phyloP scores from a whole-genome alignment of 306 rosid genomes.

The Rubus idaeus region DNA sequence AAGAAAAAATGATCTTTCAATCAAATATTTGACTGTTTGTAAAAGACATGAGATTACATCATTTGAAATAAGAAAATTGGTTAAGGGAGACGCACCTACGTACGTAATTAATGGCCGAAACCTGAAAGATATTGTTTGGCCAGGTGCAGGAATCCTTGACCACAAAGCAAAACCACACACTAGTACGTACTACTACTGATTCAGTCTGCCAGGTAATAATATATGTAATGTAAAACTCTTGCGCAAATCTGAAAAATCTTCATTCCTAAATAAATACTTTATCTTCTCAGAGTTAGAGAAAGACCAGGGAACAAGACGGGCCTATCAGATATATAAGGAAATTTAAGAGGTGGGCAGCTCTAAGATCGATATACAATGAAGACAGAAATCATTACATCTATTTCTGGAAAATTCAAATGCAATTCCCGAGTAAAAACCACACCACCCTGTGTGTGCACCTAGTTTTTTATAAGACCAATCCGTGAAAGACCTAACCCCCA shows the following conservation, averaged over 20 bases:
- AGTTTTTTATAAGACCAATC: conserved; percentile 40
- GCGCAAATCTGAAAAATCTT: not conserved
- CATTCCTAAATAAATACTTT: conserved; percentile 7
- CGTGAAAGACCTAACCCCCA: conserved; percentile 16
- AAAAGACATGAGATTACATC: conserved; percentile 8
- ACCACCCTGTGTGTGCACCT: conserved; percentile 17
- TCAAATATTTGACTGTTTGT: not conserved
- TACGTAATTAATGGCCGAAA: not conserved
- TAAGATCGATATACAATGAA: conserved; percentile 10
- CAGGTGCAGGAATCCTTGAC: conserved; percentile 55
- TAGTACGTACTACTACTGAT: too few species aligned
- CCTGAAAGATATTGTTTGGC: conserved; percentile 38
- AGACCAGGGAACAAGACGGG: conserved; percentile 35
- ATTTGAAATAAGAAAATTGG: not conserved
- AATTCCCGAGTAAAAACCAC: conserved; percentile 42
- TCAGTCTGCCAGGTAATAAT: not conserved
- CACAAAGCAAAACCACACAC: conserved; percentile 32
- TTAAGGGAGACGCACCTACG: conserved; percentile 3
- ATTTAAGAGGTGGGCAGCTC: conserved; percentile 11
- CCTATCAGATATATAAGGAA: conserved; percentile 38
- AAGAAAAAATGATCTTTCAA: not conserved
- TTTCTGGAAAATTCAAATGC: conserved; percentile 34
- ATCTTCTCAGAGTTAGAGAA: conserved; percentile 14
- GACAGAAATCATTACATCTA: conserved; percentile 38
- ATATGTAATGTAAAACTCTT: not conserved